Percentiles rank a stretch among this genome's conserved stretches.
phyloP scores from a whole-genome alignment of 306 rosid species.

The Cajanus cajan region DNA sequence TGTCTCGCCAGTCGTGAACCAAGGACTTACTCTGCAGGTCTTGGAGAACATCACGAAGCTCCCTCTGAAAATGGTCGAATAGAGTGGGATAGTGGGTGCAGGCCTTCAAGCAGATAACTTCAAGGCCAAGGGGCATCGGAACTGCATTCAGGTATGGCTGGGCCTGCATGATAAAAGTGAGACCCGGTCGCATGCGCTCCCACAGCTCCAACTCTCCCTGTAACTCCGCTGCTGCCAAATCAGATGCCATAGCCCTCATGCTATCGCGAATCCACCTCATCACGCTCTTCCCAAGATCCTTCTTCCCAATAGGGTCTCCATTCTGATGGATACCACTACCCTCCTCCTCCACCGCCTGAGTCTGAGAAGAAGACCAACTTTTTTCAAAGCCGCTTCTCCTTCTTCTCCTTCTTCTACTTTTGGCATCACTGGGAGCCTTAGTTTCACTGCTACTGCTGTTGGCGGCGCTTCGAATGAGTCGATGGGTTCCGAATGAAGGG shows the following conservation, averaged over 20 bases:
- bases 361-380: neutral
- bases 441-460: slow-evolving; percentile 21
- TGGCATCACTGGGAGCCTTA: slow-evolving; percentile 3
- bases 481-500: slow-evolving; percentile 23
- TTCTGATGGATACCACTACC: slow-evolving; percentile 14
- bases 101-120: slow-evolving; percentile 63
- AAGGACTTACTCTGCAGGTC: slow-evolving; percentile 41
- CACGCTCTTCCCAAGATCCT: slow-evolving; percentile 67
- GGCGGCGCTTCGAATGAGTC: slow-evolving; percentile 29
- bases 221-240: slow-evolving; percentile 58
- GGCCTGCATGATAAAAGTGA: slow-evolving; percentile 64
- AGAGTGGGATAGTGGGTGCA: slow-evolving; percentile 78
- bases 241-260: slow-evolving; percentile 71
- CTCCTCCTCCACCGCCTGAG: neutral
- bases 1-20: slow-evolving; percentile 47
- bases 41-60: slow-evolving; percentile 70
- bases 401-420: slow-evolving; percentile 17
- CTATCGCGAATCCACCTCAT: slow-evolving; percentile 64
- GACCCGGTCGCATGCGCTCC: slow-evolving; percentile 65
- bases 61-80: slow-evolving; percentile 82
- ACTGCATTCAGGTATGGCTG: slow-evolving; percentile 71
- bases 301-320: slow-evolving; percentile 72
- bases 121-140: slow-evolving; percentile 78
- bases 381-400: neutral
- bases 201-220: slow-evolving; percentile 53